Conservation (phyloP, 805 yeast genomes). For the Wickerhamomyces ciferrii region DNA sequence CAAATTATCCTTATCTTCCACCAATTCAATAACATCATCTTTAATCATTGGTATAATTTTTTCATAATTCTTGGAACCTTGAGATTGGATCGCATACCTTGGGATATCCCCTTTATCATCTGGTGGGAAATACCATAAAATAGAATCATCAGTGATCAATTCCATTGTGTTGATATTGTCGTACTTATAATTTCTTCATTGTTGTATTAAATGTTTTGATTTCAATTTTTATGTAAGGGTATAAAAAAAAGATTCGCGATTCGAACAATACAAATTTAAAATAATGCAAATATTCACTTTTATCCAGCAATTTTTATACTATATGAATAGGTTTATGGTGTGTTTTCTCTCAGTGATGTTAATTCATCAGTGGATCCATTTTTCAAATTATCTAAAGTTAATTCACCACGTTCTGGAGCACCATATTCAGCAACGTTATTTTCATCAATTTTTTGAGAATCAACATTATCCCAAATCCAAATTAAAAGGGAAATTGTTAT, state of each 20-base stretch:
- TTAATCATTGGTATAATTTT: slow-evolving; percentile 12
- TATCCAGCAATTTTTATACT: too few relatives aligned
- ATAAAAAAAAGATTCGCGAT: too few relatives aligned
- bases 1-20: neutral
- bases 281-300: too few relatives aligned
- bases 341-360: neutral
- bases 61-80: slow-evolving; percentile 5
- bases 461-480: neutral
- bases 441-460: slow-evolving; percentile 1
- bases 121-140: slow-evolving; percentile 21
- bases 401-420: neutral
- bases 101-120: slow-evolving; percentile 22
- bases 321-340: too few relatives aligned
- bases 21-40: slow-evolving; percentile 6
- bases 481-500: neutral
- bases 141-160: slow-evolving; percentile 9
- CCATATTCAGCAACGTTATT: neutral
- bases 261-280: too few relatives aligned
- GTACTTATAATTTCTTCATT: too few relatives aligned
- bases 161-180: slow-evolving; percentile 4
- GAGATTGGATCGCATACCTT: slow-evolving; percentile 18
- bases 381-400: neutral
- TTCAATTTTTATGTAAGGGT: too few relatives aligned
- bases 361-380: neutral
- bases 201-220: too few relatives aligned